Evolutionary conservation across 768 basidiomycete genomes (phyloP).

Genomic region (Hebeloma cylindrosporum): DNA sequence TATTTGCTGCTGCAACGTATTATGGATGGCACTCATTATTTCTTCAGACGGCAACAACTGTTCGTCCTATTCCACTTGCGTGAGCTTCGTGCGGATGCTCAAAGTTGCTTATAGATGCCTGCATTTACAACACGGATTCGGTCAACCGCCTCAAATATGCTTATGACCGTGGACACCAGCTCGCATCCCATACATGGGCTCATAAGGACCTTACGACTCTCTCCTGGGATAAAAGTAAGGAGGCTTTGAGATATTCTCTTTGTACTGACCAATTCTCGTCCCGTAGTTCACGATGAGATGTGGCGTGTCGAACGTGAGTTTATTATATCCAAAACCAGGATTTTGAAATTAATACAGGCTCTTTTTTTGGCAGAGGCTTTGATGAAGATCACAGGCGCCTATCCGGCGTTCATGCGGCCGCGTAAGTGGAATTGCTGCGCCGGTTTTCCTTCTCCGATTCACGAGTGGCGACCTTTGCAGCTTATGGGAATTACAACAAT

Average conservation of each 20-base stretch:
- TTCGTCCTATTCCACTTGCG: conserved; percentile 9
- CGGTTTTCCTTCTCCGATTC: not conserved
- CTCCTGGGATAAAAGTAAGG: conserved; percentile 31
- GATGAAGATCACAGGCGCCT: conserved; percentile 34
- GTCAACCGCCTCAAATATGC: conserved; percentile 34
- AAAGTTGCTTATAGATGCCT: conserved; percentile 23
- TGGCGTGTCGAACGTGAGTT: conserved; percentile 32
- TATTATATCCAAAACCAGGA: not conserved
- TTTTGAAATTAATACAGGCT: no score
- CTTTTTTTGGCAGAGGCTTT: conserved; percentile 36
- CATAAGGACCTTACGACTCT: conserved; percentile 39
- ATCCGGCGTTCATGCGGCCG: conserved; percentile 40
- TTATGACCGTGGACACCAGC: conserved; percentile 41
- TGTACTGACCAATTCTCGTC: not conserved
- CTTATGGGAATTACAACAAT: conserved; percentile 43
- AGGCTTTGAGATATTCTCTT: not conserved
- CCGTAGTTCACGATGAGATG: conserved; percentile 33
- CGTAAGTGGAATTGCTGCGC: conserved; percentile 26
- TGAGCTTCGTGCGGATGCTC: not conserved
- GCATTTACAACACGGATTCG: conserved; percentile 36
- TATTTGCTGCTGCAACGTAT: no score
- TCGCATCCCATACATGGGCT: conserved; percentile 51
- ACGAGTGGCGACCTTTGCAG: conserved; percentile 16
- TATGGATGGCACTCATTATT: no score
- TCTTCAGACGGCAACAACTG: conserved; percentile 37